phyloP scores from a whole-genome alignment of 176 grass and related monocot species.

The Metroxylon sagu region DNA sequence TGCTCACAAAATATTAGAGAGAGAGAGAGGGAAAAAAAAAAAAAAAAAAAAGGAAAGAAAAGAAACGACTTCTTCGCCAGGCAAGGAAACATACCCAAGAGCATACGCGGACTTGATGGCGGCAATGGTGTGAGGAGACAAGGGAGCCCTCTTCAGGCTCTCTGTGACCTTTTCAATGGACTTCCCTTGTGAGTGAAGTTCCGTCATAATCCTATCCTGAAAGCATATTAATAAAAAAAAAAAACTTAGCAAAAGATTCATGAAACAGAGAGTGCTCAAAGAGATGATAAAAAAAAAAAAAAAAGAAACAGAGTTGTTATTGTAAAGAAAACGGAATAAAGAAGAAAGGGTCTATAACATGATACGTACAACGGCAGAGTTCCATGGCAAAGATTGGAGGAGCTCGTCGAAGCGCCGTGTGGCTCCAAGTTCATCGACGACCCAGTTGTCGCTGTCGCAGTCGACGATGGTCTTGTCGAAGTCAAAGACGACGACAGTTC shows the following conservation, averaged over 20 bases:
- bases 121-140: conserved; percentile 40
- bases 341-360: not conserved
- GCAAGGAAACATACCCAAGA: conserved; percentile 27
- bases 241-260: too few species aligned
- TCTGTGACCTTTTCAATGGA: conserved; percentile 47
- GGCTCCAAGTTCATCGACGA: conserved; percentile 53
- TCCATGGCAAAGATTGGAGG: conserved; percentile 60
- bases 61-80: too few species aligned
- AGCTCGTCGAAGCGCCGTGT: conserved; percentile 44
- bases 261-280: too few species aligned
- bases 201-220: conserved; percentile 75
- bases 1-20: too few species aligned
- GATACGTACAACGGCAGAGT: conserved; percentile 54
- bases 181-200: conserved; percentile 49
- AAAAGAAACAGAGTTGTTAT: too few species aligned
- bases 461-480: conserved; percentile 87
- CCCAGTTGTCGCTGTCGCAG: conserved; percentile 82
- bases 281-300: too few species aligned
- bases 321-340: not conserved
- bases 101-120: conserved; percentile 49
- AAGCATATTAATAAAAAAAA: too few species aligned
- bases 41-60: too few species aligned
- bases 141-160: conserved; percentile 44
- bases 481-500: conserved; percentile 57
- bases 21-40: too few species aligned